Evolutionary conservation across 1,284 basidiomycete species (phyloP).

Genomic region (Bjerkandera adusta): DNA sequence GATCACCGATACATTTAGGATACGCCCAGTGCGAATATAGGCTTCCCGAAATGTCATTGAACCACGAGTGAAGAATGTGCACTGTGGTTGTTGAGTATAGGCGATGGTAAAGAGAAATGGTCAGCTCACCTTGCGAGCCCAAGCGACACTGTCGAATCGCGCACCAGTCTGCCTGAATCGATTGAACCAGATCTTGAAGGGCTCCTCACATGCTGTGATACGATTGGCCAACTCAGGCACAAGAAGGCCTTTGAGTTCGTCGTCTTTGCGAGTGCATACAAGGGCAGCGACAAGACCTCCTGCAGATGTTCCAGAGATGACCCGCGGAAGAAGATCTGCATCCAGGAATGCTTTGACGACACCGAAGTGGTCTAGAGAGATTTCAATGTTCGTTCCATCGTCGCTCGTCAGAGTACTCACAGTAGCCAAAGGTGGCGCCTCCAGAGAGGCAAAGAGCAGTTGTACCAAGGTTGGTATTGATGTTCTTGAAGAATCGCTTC

Average conservation of each 20-base stretch:
- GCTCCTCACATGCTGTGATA: constrained; percentile 91
- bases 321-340: constrained; percentile 82
- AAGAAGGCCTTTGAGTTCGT: constrained; percentile 79
- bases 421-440: constrained; percentile 94
- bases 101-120: background rate
- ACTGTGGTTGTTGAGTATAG: constrained; percentile 29
- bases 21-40: constrained; percentile 89
- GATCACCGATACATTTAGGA: constrained; percentile 94
- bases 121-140: constrained; percentile 81
- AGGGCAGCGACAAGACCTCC: constrained; percentile 89
- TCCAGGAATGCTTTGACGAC: constrained; percentile 93
- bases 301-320: constrained; percentile 91
- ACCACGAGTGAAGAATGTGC: constrained; percentile 89
- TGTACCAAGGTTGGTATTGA: constrained; percentile 88
- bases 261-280: constrained; percentile 87
- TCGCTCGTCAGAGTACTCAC: constrained; percentile 37
- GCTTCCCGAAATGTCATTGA: constrained; percentile 97
- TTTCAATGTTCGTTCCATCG: background rate
- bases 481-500: constrained; percentile 86
- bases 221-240: constrained; percentile 83
- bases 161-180: constrained; percentile 90
- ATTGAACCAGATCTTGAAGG: constrained; percentile 74
- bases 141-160: constrained; percentile 86
- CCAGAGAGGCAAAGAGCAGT: constrained; percentile 92
- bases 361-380: constrained; percentile 74